phyloP scores from a whole-genome alignment of 768 basidiomycete species.

The Pleurotus ostreatus region DNA sequence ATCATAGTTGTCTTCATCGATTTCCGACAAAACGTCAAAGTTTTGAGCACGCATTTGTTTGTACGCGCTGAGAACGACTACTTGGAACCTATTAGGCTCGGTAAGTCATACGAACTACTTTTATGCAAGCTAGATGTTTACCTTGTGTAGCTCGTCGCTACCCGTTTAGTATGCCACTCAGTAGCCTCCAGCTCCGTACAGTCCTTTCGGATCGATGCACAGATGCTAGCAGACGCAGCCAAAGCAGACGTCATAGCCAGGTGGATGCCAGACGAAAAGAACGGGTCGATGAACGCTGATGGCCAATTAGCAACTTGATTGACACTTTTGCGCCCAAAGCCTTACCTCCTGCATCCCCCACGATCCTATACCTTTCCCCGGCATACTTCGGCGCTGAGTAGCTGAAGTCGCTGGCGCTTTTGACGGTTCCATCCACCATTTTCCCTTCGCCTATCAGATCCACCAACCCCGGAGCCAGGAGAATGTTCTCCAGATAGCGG shows the following conservation, averaged over 20 bases:
- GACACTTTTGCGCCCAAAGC: background rate
- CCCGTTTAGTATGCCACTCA: constrained; percentile 52
- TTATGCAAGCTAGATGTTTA: constrained; percentile 14
- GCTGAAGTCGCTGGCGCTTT: constrained; percentile 58
- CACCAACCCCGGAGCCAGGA: constrained; percentile 44
- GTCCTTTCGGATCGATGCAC: constrained; percentile 48
- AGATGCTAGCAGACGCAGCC: constrained; percentile 53
- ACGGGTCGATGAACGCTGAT: constrained; percentile 60
- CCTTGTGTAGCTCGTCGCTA: constrained; percentile 58
- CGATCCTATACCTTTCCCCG: constrained; percentile 50
- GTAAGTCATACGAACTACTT: background rate
- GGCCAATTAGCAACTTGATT: background rate
- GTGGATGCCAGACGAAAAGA: constrained; percentile 65
- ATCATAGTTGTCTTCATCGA: constrained; percentile 69
- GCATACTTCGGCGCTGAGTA: constrained; percentile 59
- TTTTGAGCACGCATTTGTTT: constrained; percentile 66
- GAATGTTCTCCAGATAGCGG: constrained; percentile 42
- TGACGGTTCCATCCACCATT: constrained; percentile 39
- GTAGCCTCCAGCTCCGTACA: constrained; percentile 44
- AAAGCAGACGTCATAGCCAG: constrained; percentile 60
- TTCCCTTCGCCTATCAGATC: constrained; percentile 36
- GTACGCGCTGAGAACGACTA: constrained; percentile 70
- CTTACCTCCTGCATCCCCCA: constrained; percentile 56
- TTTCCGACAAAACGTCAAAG: constrained; percentile 52
- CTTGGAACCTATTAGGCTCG: constrained; percentile 44